Evolutionary conservation across 352 stramenopile genomes (phyloP).

Genomic region (Elongisporangium prolatum): DNA sequence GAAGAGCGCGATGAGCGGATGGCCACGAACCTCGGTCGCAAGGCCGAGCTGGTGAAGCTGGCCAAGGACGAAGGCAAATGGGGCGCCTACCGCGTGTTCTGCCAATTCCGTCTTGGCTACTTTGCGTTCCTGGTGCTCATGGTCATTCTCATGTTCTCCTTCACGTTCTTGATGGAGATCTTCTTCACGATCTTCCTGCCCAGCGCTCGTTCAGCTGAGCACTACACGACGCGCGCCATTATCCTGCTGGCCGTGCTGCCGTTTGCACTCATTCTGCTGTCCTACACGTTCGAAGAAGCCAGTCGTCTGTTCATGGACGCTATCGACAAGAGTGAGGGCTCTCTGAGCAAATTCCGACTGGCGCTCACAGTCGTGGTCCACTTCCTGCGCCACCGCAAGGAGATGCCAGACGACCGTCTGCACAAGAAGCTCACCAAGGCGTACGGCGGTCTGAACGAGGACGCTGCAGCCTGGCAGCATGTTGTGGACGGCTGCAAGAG

Average conservation of each 20-base stretch:
- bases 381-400: constrained; percentile 69
- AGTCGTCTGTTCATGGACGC: constrained; percentile 77
- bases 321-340: constrained; percentile 82
- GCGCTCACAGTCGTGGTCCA: constrained; percentile 82
- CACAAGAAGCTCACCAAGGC: constrained; percentile 38
- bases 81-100: constrained; percentile 72
- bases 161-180: constrained; percentile 87
- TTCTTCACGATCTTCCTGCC: constrained; percentile 90
- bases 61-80: constrained; percentile 53
- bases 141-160: constrained; percentile 88
- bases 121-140: constrained; percentile 87
- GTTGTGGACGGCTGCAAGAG: constrained; percentile 35
- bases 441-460: constrained; percentile 50
- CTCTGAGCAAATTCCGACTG: constrained; percentile 79
- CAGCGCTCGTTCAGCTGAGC: constrained; percentile 58
- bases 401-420: constrained; percentile 79
- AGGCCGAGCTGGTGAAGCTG: constrained; percentile 70
- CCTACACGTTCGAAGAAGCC: constrained; percentile 85
- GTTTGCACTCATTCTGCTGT: constrained; percentile 79
- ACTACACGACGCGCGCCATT: constrained; percentile 71
- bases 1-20: constrained; percentile 46
- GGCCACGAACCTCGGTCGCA: constrained; percentile 48
- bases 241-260: constrained; percentile 63
- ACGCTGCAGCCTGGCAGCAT: constrained; percentile 57
- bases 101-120: constrained; percentile 85